Evolutionary conservation across 306 rosid genomes (phyloP).

Genomic region (Delonix regia): DNA sequence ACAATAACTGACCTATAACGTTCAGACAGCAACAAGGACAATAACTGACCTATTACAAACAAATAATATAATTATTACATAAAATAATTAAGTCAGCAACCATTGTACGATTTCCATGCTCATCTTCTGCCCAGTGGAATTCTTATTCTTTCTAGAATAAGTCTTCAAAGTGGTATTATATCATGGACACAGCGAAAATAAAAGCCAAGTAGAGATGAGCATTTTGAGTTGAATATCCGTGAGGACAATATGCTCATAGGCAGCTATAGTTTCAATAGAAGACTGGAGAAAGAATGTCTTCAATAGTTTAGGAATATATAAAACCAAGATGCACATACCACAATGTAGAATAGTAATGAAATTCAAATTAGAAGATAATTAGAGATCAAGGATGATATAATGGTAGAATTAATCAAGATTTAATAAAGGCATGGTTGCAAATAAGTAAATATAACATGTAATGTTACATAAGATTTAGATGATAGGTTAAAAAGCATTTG

Average conservation of each 20-base stretch:
- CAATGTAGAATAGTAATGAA: background rate
- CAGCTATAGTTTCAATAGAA: background rate
- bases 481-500: background rate
- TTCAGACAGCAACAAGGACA: too few species aligned
- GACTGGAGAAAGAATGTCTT: background rate
- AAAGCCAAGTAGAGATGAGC: background rate
- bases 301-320: background rate
- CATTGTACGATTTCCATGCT: too few species aligned
- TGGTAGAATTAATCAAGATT: background rate
- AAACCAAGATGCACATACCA: background rate
- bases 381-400: background rate
- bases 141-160: too few species aligned
- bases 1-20: too few species aligned
- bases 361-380: background rate
- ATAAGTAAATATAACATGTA: background rate
- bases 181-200: background rate
- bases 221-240: background rate
- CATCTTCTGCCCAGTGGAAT: too few species aligned
- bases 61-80: too few species aligned
- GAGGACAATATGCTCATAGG: background rate
- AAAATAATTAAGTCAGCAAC: too few species aligned
- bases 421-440: background rate
- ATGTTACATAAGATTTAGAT: background rate
- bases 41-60: too few species aligned
- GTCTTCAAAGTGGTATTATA: too few species aligned